These are phyloP conservation scores for Neckera pumila DNA, from an alignment of 225 moss, liverwort and hornwort genomes.

Conservation along the genomic window DNA sequence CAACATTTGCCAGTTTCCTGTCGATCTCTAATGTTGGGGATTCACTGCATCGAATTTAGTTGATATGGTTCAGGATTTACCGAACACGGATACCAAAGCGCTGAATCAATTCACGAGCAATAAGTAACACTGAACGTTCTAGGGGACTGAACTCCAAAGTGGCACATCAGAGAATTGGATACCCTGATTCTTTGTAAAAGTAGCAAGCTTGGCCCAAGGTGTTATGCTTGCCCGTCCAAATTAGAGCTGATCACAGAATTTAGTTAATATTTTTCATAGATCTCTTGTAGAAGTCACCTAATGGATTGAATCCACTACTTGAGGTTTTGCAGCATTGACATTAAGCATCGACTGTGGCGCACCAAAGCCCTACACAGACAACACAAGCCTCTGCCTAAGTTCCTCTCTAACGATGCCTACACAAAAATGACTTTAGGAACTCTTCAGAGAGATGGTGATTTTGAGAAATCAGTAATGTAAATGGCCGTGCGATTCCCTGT, in stretches of 20 bases:
- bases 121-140: neutral
- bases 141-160: neutral
- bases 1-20: neutral
- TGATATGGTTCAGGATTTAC: neutral
- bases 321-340: neutral
- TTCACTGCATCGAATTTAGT: neutral
- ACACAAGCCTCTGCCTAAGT: neutral
- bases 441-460: neutral
- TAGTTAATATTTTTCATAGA: neutral
- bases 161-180: neutral
- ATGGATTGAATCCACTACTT: neutral
- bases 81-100: neutral
- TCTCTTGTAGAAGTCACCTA: neutral
- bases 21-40: neutral
- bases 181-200: neutral
- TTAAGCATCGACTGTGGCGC: conserved; percentile 30
- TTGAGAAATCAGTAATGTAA: neutral
- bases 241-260: neutral
- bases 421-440: neutral
- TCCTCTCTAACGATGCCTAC: neutral
- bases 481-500: too few species aligned
- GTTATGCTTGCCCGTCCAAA: neutral
- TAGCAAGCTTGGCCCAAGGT: neutral
- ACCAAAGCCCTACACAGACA: neutral
- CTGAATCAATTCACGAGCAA: neutral